Evolutionary conservation across 306 rosid genomes (phyloP).

Genomic region (Medicago ruthenica): DNA sequence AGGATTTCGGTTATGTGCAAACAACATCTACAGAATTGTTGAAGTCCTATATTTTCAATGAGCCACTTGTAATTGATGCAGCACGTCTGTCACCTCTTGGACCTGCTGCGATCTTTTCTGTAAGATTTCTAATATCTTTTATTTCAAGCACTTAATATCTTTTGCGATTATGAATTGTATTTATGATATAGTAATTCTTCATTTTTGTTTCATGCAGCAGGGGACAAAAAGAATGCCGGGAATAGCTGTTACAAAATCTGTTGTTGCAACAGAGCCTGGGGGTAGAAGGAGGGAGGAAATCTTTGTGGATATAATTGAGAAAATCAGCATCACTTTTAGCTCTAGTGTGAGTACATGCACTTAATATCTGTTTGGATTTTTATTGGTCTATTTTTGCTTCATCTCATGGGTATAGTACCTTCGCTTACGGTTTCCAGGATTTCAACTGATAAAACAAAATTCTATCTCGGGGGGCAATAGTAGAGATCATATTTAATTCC

Average conservation of each 20-base stretch:
- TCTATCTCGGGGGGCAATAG: constrained; percentile 28
- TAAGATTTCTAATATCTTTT: constrained; percentile 44
- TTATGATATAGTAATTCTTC: constrained; percentile 28
- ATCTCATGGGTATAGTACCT: constrained; percentile 26
- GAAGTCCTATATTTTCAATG: constrained; percentile 82
- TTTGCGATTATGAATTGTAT: constrained; percentile 21
- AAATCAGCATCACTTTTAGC: constrained; percentile 91
- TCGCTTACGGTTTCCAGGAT: constrained; percentile 38
- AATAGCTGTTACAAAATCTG: constrained; percentile 87
- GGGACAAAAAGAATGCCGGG: constrained; percentile 89
- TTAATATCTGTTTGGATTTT: constrained; percentile 33
- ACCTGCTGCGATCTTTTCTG: constrained; percentile 69
- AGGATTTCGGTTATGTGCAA: constrained; percentile 91
- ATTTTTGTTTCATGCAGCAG: constrained; percentile 65
- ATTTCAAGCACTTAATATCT: constrained; percentile 3
- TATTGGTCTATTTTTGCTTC: constrained; percentile 29
- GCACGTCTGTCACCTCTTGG: constrained; percentile 75
- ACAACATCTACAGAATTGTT: constrained; percentile 86
- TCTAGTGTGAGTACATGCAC: constrained; percentile 71
- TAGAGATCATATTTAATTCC: constrained; percentile 31
- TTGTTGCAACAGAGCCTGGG: constrained; percentile 81
- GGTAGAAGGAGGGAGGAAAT: constrained; percentile 92
- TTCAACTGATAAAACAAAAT: constrained; percentile 27
- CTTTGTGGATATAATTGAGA: constrained; percentile 89
- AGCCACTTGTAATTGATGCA: constrained; percentile 69